phyloP scores from a whole-genome alignment of 495 filamentous ascomycete genomes.

The Choiromyces venosus region DNA sequence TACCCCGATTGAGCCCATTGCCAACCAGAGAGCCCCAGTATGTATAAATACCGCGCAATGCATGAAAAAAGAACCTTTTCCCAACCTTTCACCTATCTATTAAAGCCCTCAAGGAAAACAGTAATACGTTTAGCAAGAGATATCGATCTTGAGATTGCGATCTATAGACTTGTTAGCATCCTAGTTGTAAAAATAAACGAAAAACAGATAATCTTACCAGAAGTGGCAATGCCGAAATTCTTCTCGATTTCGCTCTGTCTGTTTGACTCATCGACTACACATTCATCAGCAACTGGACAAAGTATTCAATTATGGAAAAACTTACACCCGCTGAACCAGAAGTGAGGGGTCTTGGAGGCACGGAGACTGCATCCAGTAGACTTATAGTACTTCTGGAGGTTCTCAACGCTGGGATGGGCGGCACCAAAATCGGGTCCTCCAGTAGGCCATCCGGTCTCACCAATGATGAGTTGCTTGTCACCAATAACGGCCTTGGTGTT shows the following conservation, averaged over 20 bases:
- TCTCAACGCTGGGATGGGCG: slow-evolving; percentile 59
- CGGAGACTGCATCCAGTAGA: slow-evolving; percentile 59
- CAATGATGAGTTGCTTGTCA: slow-evolving; percentile 76
- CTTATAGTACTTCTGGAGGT: slow-evolving; percentile 75
- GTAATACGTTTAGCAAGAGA: background rate
- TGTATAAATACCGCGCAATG: background rate
- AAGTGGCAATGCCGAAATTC: slow-evolving; percentile 35
- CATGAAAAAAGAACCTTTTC: background rate
- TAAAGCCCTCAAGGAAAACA: background rate
- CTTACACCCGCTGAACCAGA: slow-evolving; percentile 38
- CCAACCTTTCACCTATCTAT: background rate
- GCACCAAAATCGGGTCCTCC: slow-evolving; percentile 56
- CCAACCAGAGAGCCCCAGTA: background rate
- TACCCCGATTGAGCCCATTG: background rate
- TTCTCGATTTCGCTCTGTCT: slow-evolving; percentile 26
- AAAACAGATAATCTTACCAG: background rate
- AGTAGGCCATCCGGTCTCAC: slow-evolving; percentile 84
- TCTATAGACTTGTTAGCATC: background rate
- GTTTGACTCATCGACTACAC: slow-evolving; percentile 36
- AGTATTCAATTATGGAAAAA: background rate
- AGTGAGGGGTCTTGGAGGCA: slow-evolving; percentile 24
- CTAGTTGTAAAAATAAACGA: background rate
- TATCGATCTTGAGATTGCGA: background rate
- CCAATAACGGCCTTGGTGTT: slow-evolving; percentile 58
- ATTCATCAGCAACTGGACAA: background rate